Percentiles rank a stretch among this genome's conserved stretches.
phyloP scores from a whole-genome alignment of 2,329 filamentous ascomycete genomes.

The Trichoderma sp. region DNA sequence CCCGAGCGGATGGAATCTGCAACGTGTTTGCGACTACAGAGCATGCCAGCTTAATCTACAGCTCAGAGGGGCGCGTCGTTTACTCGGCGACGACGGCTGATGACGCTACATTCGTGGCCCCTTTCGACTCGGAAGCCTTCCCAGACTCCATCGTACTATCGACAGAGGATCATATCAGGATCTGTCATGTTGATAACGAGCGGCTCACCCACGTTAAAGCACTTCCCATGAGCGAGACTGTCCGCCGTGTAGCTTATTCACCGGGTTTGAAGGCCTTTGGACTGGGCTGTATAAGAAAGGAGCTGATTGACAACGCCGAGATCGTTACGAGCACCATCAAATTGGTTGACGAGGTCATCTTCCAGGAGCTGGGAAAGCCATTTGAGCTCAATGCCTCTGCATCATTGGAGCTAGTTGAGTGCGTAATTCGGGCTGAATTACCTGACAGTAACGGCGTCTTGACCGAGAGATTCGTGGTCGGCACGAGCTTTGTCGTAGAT shows the following conservation, averaged over 20 bases:
- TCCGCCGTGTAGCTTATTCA: constrained; percentile 84
- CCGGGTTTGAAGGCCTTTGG: constrained; percentile 76
- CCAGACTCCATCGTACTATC: constrained; percentile 79
- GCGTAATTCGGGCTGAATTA: constrained; percentile 74
- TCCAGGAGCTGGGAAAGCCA: constrained; percentile 69
- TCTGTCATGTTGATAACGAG: constrained; percentile 78
- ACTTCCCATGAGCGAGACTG: constrained; percentile 73
- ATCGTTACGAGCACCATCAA: constrained; percentile 75
- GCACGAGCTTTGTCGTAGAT: constrained; percentile 73
- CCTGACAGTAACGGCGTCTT: constrained; percentile 52
- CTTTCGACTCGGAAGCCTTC: constrained; percentile 78
- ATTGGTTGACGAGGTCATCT: constrained; percentile 86
- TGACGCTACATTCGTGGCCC: constrained; percentile 74
- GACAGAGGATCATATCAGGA: constrained; percentile 69
- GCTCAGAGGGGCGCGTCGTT: constrained; percentile 78
- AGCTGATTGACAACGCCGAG: constrained; percentile 69
- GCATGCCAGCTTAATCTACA: constrained; percentile 90
- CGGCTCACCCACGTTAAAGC: constrained; percentile 85
- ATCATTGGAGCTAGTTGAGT: constrained; percentile 72
- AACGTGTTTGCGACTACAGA: constrained; percentile 94
- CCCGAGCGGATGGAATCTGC: constrained; percentile 62
- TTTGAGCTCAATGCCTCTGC: constrained; percentile 54
- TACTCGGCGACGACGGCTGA: constrained; percentile 94
- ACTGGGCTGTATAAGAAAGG: constrained; percentile 77
- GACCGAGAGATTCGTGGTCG: constrained; percentile 82